A percentile compares a stretch with the other conserved stretches of the same genome.
phyloP scores from a whole-genome alignment of 1,139 yeast genomes.

The Debaryomyces coudertii region DNA sequence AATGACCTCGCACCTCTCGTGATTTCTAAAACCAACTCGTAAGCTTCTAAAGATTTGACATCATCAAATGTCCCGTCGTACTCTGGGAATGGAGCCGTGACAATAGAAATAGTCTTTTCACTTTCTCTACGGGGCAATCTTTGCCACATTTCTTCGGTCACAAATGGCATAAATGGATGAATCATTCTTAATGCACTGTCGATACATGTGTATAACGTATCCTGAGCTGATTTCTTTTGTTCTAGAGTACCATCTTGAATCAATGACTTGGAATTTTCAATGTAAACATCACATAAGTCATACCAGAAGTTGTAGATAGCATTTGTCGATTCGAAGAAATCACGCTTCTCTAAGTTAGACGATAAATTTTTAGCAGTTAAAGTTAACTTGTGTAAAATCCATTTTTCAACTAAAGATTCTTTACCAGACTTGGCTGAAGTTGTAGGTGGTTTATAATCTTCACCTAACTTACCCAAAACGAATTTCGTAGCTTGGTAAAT shows the following conservation, averaged over 20 bases:
- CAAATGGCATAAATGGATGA: slow-evolving; percentile 98
- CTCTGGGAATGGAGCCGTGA: slow-evolving; percentile 77
- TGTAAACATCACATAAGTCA: slow-evolving; percentile 95
- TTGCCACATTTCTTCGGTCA: slow-evolving; percentile 99
- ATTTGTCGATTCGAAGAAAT: slow-evolving; percentile 85
- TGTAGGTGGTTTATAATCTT: slow-evolving; percentile 81
- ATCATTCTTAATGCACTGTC: slow-evolving; percentile 90
- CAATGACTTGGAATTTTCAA: slow-evolving; percentile 92
- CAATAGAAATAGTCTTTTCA: slow-evolving; percentile 72
- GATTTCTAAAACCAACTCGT: slow-evolving; percentile 81
- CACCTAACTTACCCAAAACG: slow-evolving; percentile 90
- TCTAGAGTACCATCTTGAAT: slow-evolving; percentile 87
- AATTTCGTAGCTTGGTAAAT: slow-evolving; percentile 98
- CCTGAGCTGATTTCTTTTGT: slow-evolving; percentile 88
- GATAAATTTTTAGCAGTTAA: slow-evolving; percentile 67
- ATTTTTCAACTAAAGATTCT: slow-evolving; percentile 91
- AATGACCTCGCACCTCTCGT: slow-evolving; percentile 93
- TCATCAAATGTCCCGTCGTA: slow-evolving; percentile 64
- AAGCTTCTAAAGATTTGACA: slow-evolving; percentile 65
- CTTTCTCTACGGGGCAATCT: slow-evolving; percentile 87
- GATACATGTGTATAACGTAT: slow-evolving; percentile 88
- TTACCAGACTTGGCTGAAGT: slow-evolving; percentile 65
- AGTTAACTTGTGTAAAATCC: slow-evolving; percentile 90
- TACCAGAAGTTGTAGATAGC: slow-evolving; percentile 94
- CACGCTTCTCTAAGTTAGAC: slow-evolving; percentile 76